phyloP scores from a whole-genome alignment of 306 rosid genomes.

The Casuarina equisetifolia region DNA sequence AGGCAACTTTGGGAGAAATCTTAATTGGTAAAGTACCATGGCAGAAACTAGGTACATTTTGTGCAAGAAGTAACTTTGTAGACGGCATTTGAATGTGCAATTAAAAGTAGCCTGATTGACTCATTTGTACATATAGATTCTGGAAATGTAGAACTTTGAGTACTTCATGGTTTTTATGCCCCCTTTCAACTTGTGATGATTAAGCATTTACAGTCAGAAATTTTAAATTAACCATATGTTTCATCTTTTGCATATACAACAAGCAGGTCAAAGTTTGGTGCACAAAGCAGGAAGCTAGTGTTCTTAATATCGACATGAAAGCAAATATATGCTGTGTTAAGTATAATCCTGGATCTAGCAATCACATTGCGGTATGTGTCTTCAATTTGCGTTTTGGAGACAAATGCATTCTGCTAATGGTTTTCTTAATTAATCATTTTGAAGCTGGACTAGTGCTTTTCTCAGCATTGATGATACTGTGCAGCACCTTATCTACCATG shows the following conservation, averaged over 20 bases:
- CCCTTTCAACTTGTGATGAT: background rate
- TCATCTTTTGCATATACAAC: constrained; percentile 22
- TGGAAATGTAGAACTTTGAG: background rate
- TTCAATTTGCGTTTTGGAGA: constrained; percentile 29
- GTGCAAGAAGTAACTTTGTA: background rate
- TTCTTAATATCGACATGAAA: constrained; percentile 91
- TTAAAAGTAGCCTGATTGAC: background rate
- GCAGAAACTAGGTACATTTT: background rate
- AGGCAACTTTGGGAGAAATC: too few species aligned
- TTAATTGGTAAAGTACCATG: background rate
- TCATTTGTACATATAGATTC: background rate
- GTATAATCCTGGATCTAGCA: constrained; percentile 93
- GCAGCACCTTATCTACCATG: constrained; percentile 6
- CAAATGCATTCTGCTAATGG: constrained; percentile 6
- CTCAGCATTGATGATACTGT: constrained; percentile 21
- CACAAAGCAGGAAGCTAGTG: constrained; percentile 90
- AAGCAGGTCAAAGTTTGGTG: constrained; percentile 96
- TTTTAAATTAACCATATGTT: constrained; percentile 17
- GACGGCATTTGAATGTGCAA: background rate
- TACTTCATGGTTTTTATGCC: background rate
- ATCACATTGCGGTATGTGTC: constrained; percentile 78
- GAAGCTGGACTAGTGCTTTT: constrained; percentile 19
- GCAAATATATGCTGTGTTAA: constrained; percentile 98
- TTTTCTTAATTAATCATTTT: constrained; percentile 28
- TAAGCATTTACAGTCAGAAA: background rate